Percentiles rank a stretch among this genome's conserved stretches.
phyloP scores from a whole-genome alignment of 345 rosid species.

The Bruguiera parviflora region DNA sequence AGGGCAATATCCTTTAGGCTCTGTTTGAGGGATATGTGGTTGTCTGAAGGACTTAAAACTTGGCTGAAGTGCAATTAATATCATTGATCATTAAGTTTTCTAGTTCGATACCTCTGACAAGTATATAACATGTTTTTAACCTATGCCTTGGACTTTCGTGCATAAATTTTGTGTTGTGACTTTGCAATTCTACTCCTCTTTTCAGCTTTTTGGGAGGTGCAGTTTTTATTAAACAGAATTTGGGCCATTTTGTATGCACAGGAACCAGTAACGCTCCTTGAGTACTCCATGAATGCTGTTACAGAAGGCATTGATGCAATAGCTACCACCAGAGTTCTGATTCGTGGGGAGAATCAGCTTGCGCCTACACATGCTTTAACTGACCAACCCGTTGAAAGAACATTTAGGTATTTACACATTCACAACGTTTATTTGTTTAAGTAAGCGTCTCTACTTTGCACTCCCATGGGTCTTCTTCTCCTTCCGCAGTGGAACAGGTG shows the following conservation, averaged over 20 bases:
- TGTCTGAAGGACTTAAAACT: too few relatives aligned
- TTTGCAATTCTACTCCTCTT: background rate
- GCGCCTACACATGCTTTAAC: conserved; percentile 50
- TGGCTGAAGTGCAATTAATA: too few relatives aligned
- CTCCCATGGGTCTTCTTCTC: background rate
- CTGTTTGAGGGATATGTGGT: too few relatives aligned
- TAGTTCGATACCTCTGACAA: background rate
- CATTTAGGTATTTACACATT: conserved; percentile 56
- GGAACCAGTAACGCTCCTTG: conserved; percentile 74
- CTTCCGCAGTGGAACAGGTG: conserved; percentile 67
- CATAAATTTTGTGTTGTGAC: background rate
- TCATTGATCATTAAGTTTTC: background rate
- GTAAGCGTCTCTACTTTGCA: background rate
- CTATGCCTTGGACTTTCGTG: background rate
- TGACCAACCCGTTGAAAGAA: conserved; percentile 53
- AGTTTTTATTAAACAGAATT: background rate
- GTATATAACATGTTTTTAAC: background rate
- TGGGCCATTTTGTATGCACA: conserved; percentile 17
- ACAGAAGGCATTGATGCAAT: conserved; percentile 98
- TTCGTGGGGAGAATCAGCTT: conserved; percentile 55
- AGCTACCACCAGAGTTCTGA: conserved; percentile 86
- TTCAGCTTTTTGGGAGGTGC: background rate
- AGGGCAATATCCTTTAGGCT: too few relatives aligned
- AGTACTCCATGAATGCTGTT: conserved; percentile 80
- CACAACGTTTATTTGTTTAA: background rate